Evolutionary conservation across 371 early-diverging fungal species (phyloP).

Genomic region (Basidiobolus meristosporus): DNA sequence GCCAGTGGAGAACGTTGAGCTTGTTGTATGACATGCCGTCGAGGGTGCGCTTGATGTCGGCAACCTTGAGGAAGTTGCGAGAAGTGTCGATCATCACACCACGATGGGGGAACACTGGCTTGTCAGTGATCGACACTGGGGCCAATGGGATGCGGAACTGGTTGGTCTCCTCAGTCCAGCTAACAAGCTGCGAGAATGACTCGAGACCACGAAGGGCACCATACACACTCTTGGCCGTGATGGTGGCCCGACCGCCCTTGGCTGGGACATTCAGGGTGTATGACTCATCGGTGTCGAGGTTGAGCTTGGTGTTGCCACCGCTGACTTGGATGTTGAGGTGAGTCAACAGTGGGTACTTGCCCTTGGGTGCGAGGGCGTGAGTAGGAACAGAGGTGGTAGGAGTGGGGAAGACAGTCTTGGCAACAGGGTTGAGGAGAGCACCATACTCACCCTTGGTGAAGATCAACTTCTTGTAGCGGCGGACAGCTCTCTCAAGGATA

Average conservation of each 20-base stretch:
- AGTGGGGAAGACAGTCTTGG: too few relatives aligned
- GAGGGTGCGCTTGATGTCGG: constrained; percentile 31
- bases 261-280: too few relatives aligned
- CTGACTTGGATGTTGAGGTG: too few relatives aligned
- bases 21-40: constrained; percentile 65
- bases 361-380: too few relatives aligned
- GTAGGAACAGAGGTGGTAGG: too few relatives aligned
- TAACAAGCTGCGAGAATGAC: constrained; percentile 48
- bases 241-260: too few relatives aligned
- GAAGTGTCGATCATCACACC: constrained; percentile 57
- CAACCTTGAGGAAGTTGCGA: constrained; percentile 50
- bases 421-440: too few relatives aligned
- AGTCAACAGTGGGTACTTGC: too few relatives aligned
- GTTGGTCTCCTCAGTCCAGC: constrained; percentile 8
- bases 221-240: constrained; percentile 40
- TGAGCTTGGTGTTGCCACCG: too few relatives aligned
- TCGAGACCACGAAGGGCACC: constrained; percentile 60
- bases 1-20: constrained; percentile 75
- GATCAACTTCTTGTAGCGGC: too few relatives aligned
- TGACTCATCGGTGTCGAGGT: constrained; percentile 45
- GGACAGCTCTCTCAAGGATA: too few relatives aligned
- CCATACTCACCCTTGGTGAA: too few relatives aligned
- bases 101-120: constrained; percentile 47
- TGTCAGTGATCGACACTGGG: constrained; percentile 43
- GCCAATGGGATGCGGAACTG: constrained; percentile 4